phyloP scores from a whole-genome alignment of 768 basidiomycete species.

The Pisolithus marmoratus region DNA sequence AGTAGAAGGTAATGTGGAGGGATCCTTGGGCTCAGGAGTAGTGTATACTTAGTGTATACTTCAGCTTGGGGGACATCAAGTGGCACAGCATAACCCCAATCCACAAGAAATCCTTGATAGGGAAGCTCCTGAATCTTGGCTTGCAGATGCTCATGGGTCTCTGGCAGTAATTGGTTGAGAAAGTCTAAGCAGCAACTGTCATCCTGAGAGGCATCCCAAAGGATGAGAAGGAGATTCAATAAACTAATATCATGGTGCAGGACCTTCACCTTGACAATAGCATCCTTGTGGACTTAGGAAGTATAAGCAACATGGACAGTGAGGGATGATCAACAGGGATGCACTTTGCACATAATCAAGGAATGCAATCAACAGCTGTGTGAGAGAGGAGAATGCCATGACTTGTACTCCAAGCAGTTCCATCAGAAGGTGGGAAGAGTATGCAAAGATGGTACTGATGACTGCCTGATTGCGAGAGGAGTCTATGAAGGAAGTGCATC shows the following conservation, averaged over 20 bases:
- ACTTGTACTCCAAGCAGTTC: not conserved
- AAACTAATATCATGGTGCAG: constrained; percentile 7
- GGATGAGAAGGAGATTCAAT: constrained; percentile 2
- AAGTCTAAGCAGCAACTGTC: not conserved
- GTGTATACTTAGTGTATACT: not conserved
- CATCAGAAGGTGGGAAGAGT: not conserved
- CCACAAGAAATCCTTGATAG: not conserved
- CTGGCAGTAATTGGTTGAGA: not conserved
- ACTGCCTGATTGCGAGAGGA: not conserved
- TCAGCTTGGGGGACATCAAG: too few relatives aligned
- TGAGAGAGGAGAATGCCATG: not conserved
- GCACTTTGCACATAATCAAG: not conserved
- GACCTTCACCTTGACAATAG: not conserved
- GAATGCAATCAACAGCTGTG: constrained; percentile 5
- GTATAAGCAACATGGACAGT: too few relatives aligned
- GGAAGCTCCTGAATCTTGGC: not conserved
- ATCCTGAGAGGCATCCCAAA: not conserved
- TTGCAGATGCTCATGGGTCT: not conserved
- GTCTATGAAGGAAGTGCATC: not conserved
- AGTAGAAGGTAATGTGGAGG: not conserved
- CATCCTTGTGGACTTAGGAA: not conserved
- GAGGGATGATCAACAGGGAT: not conserved
- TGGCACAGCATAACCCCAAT: constrained; percentile 6
- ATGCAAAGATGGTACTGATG: not conserved
- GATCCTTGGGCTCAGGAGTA: not conserved